Conservation (phyloP, 148 eudicot species). For the Polygonum aviculare region DNA sequence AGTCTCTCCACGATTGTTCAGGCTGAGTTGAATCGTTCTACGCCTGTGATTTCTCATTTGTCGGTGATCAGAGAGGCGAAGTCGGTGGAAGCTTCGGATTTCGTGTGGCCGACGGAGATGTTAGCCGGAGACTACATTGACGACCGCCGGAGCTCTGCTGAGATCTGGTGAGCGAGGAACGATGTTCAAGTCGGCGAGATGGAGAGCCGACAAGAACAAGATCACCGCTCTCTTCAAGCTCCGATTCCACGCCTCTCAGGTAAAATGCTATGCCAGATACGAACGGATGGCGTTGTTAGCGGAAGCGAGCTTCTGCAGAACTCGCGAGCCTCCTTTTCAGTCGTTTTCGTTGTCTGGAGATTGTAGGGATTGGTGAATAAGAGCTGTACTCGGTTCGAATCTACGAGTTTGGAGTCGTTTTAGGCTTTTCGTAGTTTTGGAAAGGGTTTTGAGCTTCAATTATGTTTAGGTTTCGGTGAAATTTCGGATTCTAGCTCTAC, state of each 20-base stretch:
- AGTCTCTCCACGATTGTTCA: background rate
- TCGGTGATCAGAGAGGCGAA: background rate
- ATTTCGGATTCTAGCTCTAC: background rate
- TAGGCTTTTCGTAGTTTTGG: background rate
- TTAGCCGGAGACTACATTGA: slow-evolving; percentile 40
- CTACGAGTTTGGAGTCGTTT: background rate
- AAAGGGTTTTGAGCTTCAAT: background rate
- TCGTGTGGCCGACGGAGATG: slow-evolving; percentile 13
- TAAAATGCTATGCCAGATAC: slow-evolving; percentile 14
- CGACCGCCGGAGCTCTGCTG: slow-evolving; percentile 20
- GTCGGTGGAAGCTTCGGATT: background rate
- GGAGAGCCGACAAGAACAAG: slow-evolving; percentile 79
- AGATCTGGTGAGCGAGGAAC: slow-evolving; percentile 11
- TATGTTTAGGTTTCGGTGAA: background rate
- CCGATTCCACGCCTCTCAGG: slow-evolving; percentile 92
- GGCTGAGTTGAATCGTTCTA: background rate
- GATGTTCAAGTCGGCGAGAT: slow-evolving; percentile 66
- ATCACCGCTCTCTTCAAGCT: slow-evolving; percentile 66
- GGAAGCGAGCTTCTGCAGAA: background rate
- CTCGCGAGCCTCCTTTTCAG: background rate
- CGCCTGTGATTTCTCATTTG: background rate
- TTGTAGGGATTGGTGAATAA: background rate
- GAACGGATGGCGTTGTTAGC: background rate
- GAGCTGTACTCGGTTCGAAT: background rate
- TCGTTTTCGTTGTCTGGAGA: background rate